A percentile compares a stretch with the other conserved stretches of the same genome.
Conservation (phyloP, 495 filamentous ascomycete genomes). For the Tuber melanosporum region DNA sequence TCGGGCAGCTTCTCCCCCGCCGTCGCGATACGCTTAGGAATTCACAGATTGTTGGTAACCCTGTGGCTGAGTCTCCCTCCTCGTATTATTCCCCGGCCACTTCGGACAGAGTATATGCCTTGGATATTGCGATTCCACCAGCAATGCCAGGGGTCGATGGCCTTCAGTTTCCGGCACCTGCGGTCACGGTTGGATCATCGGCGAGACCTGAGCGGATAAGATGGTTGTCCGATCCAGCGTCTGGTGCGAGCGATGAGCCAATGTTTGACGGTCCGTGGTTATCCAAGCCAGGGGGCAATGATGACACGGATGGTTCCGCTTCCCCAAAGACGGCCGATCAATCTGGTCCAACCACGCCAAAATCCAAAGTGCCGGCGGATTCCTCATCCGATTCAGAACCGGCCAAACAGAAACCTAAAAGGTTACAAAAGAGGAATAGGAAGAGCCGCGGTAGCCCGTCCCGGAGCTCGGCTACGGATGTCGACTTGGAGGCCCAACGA, state of each 20-base stretch:
- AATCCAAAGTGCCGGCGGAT: not conserved
- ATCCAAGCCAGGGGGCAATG: conserved; percentile 1
- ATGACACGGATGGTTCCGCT: conserved; percentile 4
- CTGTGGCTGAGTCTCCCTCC: conserved; percentile 9
- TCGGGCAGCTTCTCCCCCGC: conserved; percentile 40
- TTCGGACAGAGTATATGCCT: conserved; percentile 28
- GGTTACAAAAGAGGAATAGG: conserved; percentile 23
- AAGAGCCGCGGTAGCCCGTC: not conserved
- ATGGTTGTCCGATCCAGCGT: conserved; percentile 6
- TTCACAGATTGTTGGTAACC: not conserved
- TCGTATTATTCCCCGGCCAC: conserved; percentile 14
- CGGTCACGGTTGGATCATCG: conserved; percentile 2
- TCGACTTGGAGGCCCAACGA: conserved; percentile 15
- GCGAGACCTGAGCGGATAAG: conserved; percentile 8
- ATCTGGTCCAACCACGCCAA: not conserved
- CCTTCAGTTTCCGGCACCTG: conserved; percentile 26
- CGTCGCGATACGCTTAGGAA: conserved; percentile 20
- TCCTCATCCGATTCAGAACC: conserved; percentile 15
- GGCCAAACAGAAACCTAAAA: conserved; percentile 17
- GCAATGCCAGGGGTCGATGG: conserved; percentile 8
- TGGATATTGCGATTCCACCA: conserved; percentile 32
- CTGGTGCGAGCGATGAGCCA: not conserved
- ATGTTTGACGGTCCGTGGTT: conserved; percentile 18
- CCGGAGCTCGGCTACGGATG: conserved; percentile 5
- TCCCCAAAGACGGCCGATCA: not conserved